Base-by-base conservation (phyloP, 2,329 filamentous ascomycete genomes). In the Cercospora beticola region DNA sequence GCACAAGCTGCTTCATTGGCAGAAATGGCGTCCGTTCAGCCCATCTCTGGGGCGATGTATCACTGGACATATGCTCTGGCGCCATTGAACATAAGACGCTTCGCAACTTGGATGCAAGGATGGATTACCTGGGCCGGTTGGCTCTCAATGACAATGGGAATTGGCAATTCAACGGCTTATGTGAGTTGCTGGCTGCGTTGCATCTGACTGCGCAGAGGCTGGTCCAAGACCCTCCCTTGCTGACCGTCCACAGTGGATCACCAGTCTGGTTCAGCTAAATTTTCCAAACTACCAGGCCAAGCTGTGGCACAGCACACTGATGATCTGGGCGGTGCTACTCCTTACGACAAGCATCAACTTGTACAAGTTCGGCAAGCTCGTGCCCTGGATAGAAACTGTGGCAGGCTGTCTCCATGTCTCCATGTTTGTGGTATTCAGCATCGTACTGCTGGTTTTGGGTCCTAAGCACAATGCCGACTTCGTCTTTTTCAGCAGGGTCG, bases 61-160 rank as follows among this genome's bases (percentile, higher is more conserved):
- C 74, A 74, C 66, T 75, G 72, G 72, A 73, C 74, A 5, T 69
- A 73, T 46, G 67, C 70, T n/a, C 68, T 74, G 16, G 71, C 72
- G 9, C 74, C 71, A 10, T 36, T 46, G 18, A 64, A 64, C n/a
- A 67, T 73, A 16, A 67, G 68, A n/a, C 67, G 73, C n/a, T 74
- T 75, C 52, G 65, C 71, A 57, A 74, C 71, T 14, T 73, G 76
- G 80, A 68, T 75, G 31, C 74, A 75, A 71, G 74, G 80, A 4
- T 82, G 80, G 81, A 73, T 81, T 7, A 82, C 81, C 1, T 82
- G 80, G 80, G 78, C 81, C 57, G 79, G 77, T 36, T 82, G 81
- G 77, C 75, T 82, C 18, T 67, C 69, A 3, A 69, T 70, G 46
- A 66, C 68, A 1, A 68, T 71, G 10, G 69, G 71, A 10, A 10